Conservation (phyloP, 2,329 filamentous ascomycete species). For the Parastagonospora nodorum region DNA sequence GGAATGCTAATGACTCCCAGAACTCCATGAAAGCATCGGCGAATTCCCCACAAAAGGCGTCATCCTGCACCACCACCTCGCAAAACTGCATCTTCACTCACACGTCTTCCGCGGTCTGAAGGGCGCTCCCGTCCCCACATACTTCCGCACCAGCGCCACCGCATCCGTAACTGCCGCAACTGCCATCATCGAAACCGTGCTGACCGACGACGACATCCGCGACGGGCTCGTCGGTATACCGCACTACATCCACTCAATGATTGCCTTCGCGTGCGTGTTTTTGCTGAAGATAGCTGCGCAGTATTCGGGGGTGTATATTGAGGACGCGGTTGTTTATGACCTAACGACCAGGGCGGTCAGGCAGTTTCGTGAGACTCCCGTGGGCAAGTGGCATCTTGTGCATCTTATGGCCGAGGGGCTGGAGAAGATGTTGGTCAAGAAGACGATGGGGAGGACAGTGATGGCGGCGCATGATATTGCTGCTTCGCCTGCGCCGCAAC, state of each 20-base stretch:
- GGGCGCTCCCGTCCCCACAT: slow-evolving; percentile 53
- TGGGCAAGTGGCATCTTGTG: slow-evolving; percentile 54
- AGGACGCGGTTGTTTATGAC: slow-evolving; percentile 45
- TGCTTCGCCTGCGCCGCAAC: not conserved
- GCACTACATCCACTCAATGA: slow-evolving; percentile 60
- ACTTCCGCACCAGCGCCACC: slow-evolving; percentile 54
- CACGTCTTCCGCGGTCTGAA: slow-evolving; percentile 55
- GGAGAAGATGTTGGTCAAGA: slow-evolving; percentile 45
- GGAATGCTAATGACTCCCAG: slow-evolving; percentile 30
- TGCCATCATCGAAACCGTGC: slow-evolving; percentile 52
- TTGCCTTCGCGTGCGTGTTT: slow-evolving; percentile 59
- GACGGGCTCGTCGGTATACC: slow-evolving; percentile 53
- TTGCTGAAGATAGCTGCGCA: slow-evolving; percentile 56
- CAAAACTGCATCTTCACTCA: slow-evolving; percentile 59
- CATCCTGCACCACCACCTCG: slow-evolving; percentile 59
- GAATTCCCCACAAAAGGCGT: slow-evolving; percentile 58
- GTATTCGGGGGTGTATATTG: slow-evolving; percentile 48
- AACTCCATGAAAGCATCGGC: slow-evolving; percentile 53
- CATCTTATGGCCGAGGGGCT: slow-evolving; percentile 55
- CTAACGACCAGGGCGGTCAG: slow-evolving; percentile 47
- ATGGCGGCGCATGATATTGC: not conserved
- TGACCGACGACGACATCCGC: slow-evolving; percentile 51
- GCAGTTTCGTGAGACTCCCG: slow-evolving; percentile 49
- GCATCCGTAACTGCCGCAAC: slow-evolving; percentile 56
- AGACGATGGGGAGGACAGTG: slow-evolving; percentile 3